Conservation (phyloP, 139 green algal species). For the Chlorella sp. region DNA sequence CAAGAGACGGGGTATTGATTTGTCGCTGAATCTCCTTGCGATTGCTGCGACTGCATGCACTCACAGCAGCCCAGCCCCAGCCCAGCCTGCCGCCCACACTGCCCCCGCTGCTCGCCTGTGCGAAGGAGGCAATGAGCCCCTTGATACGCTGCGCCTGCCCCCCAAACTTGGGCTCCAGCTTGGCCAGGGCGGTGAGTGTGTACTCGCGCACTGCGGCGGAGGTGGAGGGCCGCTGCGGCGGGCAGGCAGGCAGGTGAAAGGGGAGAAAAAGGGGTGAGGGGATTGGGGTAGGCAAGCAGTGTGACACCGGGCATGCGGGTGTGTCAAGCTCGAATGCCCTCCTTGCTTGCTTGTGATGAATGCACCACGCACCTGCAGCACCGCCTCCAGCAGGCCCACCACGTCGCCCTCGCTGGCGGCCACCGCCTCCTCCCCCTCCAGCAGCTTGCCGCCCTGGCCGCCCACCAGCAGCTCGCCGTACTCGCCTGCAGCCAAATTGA, state of each 20-base stretch:
- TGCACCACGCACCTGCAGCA: constrained; percentile 56
- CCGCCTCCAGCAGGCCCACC: constrained; percentile 61
- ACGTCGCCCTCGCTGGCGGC: constrained; percentile 62
- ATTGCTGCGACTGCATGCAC: too few species aligned
- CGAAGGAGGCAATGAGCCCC: constrained; percentile 60
- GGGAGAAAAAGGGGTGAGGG: background rate
- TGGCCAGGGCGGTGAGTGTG: constrained; percentile 85
- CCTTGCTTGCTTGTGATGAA: too few species aligned
- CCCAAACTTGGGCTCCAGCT: constrained; percentile 82
- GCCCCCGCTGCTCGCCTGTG: too few species aligned
- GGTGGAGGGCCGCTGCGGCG: background rate
- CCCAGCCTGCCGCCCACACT: too few species aligned
- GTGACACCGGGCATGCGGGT: too few species aligned
- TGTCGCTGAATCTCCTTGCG: too few species aligned
- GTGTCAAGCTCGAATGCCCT: too few species aligned
- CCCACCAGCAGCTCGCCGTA: constrained; percentile 91
- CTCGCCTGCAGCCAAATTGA: constrained; percentile 49
- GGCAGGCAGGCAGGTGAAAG: background rate
- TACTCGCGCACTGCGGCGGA: constrained; percentile 59
- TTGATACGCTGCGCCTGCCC: constrained; percentile 36
- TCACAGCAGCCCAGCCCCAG: too few species aligned
- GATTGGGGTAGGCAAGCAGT: too few species aligned
- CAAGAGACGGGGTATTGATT: too few species aligned
- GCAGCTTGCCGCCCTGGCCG: constrained; percentile 49
- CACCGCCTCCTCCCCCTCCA: constrained; percentile 76